Conservation (phyloP, 2,329 filamentous ascomycete genomes). For the Cryphonectria carpinicola region DNA sequence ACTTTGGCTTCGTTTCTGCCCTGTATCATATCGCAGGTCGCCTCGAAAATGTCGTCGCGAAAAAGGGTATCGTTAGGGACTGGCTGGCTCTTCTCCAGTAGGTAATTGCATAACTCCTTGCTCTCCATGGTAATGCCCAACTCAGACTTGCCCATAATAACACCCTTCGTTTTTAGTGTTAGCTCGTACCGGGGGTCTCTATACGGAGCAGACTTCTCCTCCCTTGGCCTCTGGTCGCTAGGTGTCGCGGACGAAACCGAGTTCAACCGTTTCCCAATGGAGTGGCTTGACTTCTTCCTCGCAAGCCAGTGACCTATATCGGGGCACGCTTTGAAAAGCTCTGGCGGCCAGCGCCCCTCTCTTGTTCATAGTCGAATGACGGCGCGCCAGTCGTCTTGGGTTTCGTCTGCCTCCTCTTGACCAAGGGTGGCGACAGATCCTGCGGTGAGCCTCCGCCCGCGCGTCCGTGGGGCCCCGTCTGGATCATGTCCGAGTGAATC, state of each 20-base stretch:
- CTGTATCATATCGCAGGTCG: neutral
- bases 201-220: conserved; percentile 39
- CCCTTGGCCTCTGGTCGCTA: conserved; percentile 39
- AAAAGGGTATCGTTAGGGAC: conserved; percentile 39
- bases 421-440: neutral
- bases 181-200: conserved; percentile 36
- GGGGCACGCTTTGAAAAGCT: conserved; percentile 22
- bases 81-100: conserved; percentile 39
- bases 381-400: neutral
- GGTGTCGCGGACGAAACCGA: conserved; percentile 26
- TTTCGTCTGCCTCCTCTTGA: neutral
- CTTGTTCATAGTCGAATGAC: neutral
- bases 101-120: conserved; percentile 35
- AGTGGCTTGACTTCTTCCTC: neutral
- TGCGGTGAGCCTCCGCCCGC: neutral
- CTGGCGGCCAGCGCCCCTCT: neutral
- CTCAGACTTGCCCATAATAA: conserved; percentile 39
- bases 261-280: neutral
- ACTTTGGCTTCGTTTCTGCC: neutral
- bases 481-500: neutral
- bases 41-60: conserved; percentile 2
- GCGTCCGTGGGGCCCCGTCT: neutral
- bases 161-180: conserved; percentile 38
- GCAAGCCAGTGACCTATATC: conserved; percentile 35
- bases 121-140: conserved; percentile 39